These are phyloP conservation scores for Sarcocystis neurona DNA, from an alignment of 169 alveolate species.

Conservation along the genomic window DNA sequence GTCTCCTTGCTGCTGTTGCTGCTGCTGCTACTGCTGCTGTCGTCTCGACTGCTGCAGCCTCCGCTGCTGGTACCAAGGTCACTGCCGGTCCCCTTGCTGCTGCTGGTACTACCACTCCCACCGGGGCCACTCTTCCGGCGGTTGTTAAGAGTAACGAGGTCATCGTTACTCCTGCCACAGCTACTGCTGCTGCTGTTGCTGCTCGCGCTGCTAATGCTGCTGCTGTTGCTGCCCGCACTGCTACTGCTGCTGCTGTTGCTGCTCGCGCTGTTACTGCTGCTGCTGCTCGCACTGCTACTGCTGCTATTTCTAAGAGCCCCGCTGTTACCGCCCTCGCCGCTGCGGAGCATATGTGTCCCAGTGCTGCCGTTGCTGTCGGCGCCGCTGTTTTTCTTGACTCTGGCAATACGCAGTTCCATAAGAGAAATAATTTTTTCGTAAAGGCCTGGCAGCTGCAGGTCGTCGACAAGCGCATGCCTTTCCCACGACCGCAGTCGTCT, in stretches of 20 bases:
- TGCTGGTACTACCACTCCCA: not conserved
- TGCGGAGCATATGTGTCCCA: too few relatives aligned
- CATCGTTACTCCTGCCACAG: not conserved
- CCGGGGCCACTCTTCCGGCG: not conserved
- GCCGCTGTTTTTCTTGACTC: not conserved
- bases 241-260: slow-evolving; percentile 37
- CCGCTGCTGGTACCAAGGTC: not conserved
- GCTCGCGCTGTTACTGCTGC: too few relatives aligned
- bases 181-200: slow-evolving; percentile 17
- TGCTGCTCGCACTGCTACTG: too few relatives aligned
- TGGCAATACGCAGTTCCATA: too few relatives aligned
- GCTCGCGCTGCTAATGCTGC: too few relatives aligned
- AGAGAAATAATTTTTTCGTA: slow-evolving; percentile 11
- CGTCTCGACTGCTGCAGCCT: not conserved
- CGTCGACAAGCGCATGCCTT: slow-evolving; percentile 28
- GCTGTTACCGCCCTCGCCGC: not conserved
- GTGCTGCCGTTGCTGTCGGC: too few relatives aligned
- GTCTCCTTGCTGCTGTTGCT: not conserved
- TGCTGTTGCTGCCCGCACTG: too few relatives aligned
- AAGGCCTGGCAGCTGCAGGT: slow-evolving; percentile 30
- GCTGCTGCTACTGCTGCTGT: not conserved
- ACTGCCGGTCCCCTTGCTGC: not conserved
- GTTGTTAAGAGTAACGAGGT: not conserved
- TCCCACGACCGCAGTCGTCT: slow-evolving; percentile 45
- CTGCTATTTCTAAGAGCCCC: not conserved